phyloP scores from a whole-genome alignment of 2,329 filamentous ascomycete species.

The Fusarium zealandicum region DNA sequence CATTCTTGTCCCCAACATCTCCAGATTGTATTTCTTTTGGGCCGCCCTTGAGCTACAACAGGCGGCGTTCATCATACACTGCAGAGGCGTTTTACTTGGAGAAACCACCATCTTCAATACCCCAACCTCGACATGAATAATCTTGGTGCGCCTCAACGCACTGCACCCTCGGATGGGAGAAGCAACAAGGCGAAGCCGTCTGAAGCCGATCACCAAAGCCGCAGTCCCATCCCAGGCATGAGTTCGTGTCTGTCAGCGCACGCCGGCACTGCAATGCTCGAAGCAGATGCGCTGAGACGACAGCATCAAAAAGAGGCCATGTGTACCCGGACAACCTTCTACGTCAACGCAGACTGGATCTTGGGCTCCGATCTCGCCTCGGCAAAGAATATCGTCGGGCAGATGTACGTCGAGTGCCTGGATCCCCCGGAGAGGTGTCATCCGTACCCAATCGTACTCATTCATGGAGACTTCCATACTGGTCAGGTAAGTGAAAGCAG shows the following conservation, averaged over 20 bases:
- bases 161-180: background rate
- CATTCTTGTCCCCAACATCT: background rate
- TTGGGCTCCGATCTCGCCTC: constrained; percentile 16
- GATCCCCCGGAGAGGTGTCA: constrained; percentile 32
- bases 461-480: constrained; percentile 49
- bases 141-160: background rate
- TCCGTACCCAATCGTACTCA: constrained; percentile 42
- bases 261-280: background rate
- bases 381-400: constrained; percentile 33
- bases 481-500: constrained; percentile 39
- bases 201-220: background rate
- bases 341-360: constrained; percentile 37
- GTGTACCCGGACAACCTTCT: constrained; percentile 36
- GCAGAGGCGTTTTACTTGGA: constrained; percentile 2
- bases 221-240: background rate
- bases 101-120: background rate
- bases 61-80: background rate
- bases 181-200: background rate
- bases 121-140: constrained; percentile 5
- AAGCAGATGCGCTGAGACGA: background rate
- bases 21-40: background rate
- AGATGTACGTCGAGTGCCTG: constrained; percentile 48
- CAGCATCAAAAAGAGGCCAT: constrained; percentile 13
- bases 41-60: background rate
- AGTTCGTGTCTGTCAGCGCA: background rate